Base-by-base conservation (phyloP, 345 rosid species). In the Kernera saxatilis region DNA sequence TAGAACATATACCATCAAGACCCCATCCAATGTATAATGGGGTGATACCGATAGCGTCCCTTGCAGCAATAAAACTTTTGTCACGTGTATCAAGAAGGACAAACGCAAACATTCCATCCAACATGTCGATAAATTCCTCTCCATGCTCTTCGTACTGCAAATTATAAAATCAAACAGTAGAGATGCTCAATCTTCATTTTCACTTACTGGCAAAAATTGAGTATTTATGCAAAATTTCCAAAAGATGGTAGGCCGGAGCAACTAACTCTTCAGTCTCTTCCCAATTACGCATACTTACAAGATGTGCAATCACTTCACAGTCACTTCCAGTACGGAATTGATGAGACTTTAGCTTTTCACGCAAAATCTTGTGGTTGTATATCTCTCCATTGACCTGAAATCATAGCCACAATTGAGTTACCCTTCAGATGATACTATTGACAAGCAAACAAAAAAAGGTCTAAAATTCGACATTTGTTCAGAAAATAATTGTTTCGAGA, bases 1-100 rank as follows among this genome's bases (percentile, higher is more conserved):
- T 36, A 8, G 10, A 27, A 8, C n/a, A 18, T 19, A 30, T 43
- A 87, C 96, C 96, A 72, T 89, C 92, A 72, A 85, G 80, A 80
- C 96, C 96, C 96, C 96, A 89, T 17, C 96, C 96, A 55, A 87
- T 78, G 82, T 89, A 89, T 15, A 89, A 83, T 7, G 96, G 92
- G 17, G 85, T 82, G 56, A 89, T 79, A 58, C 96, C 92, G 45
- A 89, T 78, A 56, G 92, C 89, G 66, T 89, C 96, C 53, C 92
- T 83, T 35, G 92, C 92, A 60, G 89, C 96, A 56, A 87, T 83
- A 70, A 84, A 89, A 77, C 89, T 87, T 75, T 83, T 87, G 80
- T 87, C 87, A 10, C 82, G 89, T 14, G 89, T 83, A 67, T 89
- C 86, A 27, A 87, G 90, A 64, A 89, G 87, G 25, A 89, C 96